Evolutionary conservation across 495 filamentous ascomycete species (phyloP).

Genomic region (Aspergillus kassunensis): DNA sequence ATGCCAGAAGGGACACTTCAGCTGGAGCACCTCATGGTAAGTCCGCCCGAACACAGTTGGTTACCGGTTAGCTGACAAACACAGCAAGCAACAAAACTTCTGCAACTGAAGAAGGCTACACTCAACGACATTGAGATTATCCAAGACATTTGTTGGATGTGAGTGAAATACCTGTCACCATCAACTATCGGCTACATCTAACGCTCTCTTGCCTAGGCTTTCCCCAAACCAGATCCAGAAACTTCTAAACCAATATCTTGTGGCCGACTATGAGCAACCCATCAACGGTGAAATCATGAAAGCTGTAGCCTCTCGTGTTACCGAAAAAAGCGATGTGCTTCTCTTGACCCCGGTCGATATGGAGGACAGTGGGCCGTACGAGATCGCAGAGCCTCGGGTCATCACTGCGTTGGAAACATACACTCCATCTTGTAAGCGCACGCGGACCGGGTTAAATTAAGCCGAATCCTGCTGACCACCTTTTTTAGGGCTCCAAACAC

Average conservation of each 20-base stretch:
- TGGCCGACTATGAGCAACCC: constrained; percentile 98
- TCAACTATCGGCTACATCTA: not conserved
- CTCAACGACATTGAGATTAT: constrained; percentile 99
- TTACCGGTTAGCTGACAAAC: constrained; percentile 25
- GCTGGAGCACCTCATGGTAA: constrained; percentile 96
- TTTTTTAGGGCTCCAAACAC: constrained; percentile 83
- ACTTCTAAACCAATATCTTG: constrained; percentile 95
- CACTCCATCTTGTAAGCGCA: constrained; percentile 80
- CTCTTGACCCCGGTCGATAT: constrained; percentile 92
- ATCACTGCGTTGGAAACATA: constrained; percentile 98
- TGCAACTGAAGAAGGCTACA: constrained; percentile 98
- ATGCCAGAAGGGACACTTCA: constrained; percentile 98
- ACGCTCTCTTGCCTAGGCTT: constrained; percentile 54
- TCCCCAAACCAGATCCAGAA: constrained; percentile 99
- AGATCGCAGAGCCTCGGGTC: constrained; percentile 92
- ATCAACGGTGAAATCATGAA: constrained; percentile 99
- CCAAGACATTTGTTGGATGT: constrained; percentile 99
- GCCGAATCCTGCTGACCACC: constrained; percentile 14
- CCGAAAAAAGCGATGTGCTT: constrained; percentile 96
- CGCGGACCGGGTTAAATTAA: not conserved
- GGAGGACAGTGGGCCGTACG: constrained; percentile 99
- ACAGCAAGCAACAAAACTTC: constrained; percentile 95
- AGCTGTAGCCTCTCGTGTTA: constrained; percentile 93
- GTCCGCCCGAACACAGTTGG: constrained; percentile 4
- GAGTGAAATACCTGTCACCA: constrained; percentile 26